Percentiles rank a stretch among this genome's conserved stretches.
phyloP scores from a whole-genome alignment of 1,284 basidiomycete species.

The Cystobasidiaceae sp. region DNA sequence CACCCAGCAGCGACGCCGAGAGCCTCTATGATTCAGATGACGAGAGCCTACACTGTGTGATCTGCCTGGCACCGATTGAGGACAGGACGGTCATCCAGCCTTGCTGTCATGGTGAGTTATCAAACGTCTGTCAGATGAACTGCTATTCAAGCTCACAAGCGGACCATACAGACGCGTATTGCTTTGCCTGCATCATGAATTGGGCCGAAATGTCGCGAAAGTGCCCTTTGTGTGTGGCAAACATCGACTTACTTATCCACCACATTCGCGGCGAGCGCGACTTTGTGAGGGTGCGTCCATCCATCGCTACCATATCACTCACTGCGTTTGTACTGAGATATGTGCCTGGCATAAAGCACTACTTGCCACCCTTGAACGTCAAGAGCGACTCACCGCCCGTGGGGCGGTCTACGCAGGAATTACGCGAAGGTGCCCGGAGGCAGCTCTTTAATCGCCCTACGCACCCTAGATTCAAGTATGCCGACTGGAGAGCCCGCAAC shows the following conservation, averaged over 20 bases:
- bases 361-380: constrained; percentile 37
- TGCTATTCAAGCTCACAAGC: neutral
- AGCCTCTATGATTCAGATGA: constrained; percentile 28
- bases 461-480: constrained; percentile 24
- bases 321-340: neutral
- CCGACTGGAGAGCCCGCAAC: constrained; percentile 24
- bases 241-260: constrained; percentile 42
- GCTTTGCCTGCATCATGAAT: constrained; percentile 44
- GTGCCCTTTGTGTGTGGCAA: constrained; percentile 44
- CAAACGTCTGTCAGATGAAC: neutral
- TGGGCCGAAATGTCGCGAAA: constrained; percentile 43
- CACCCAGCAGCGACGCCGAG: neutral
- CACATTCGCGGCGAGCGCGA: constrained; percentile 43
- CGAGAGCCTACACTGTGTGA: constrained; percentile 42
- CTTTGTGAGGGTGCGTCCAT: constrained; percentile 35
- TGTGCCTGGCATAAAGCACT: constrained; percentile 16
- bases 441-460: constrained; percentile 33
- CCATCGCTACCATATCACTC: neutral
- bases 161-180: constrained; percentile 37
- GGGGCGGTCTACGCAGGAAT: neutral
- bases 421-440: constrained; percentile 12
- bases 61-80: constrained; percentile 43
- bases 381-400: constrained; percentile 7
- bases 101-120: constrained; percentile 41
- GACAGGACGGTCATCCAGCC: constrained; percentile 43